phyloP scores from a whole-genome alignment of 768 basidiomycete genomes.

The Psilocybe cubensis region DNA sequence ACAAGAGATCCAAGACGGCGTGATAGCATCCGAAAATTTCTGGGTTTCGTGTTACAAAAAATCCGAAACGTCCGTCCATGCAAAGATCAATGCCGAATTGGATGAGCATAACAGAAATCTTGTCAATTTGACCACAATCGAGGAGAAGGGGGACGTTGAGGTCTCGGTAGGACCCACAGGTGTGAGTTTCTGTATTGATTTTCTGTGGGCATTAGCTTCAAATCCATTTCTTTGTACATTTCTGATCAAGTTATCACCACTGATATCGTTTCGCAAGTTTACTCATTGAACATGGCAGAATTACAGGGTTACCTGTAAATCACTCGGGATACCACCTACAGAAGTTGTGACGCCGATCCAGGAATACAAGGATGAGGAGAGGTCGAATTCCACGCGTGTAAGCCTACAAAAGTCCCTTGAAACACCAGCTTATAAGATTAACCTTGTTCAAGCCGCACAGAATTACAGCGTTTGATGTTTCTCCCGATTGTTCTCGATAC shows the following conservation, averaged over 20 bases:
- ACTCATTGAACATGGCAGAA: slow-evolving; percentile 20
- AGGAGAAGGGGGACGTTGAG: slow-evolving; percentile 44
- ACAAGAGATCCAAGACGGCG: slow-evolving; percentile 62
- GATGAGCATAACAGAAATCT: slow-evolving; percentile 57
- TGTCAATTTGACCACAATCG: slow-evolving; percentile 47
- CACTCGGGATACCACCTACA: slow-evolving; percentile 51
- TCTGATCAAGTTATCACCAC: too few relatives aligned
- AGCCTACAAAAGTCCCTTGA: slow-evolving; percentile 14
- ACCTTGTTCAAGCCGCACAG: slow-evolving; percentile 48
- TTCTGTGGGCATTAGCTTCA: not conserved
- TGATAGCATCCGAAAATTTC: slow-evolving; percentile 60
- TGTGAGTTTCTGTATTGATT: slow-evolving; percentile 29
- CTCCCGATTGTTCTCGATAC: slow-evolving; percentile 60
- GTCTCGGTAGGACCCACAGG: slow-evolving; percentile 30
- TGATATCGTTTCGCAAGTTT: not conserved
- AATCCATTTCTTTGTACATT: too few relatives aligned
- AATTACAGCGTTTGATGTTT: slow-evolving; percentile 66
- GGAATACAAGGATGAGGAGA: slow-evolving; percentile 50
- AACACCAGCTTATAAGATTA: slow-evolving; percentile 4
- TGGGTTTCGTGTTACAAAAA: slow-evolving; percentile 77
- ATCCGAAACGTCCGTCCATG: slow-evolving; percentile 60
- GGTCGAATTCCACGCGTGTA: slow-evolving; percentile 45
- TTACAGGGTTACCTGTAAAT: slow-evolving; percentile 50
- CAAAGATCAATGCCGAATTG: slow-evolving; percentile 57
- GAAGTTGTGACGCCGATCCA: slow-evolving; percentile 52